These are phyloP conservation scores for Brassica napus DNA, from an alignment of 345 rosid species.

Conservation along the genomic window Da-Ae NC_063438.1:26562001-26562500, in stretches of 20 bases:
- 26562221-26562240: conserved; percentile 59
- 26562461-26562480: conserved; percentile 64
- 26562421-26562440: conserved; percentile 82
- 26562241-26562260: conserved; percentile 68
- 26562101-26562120: conserved; percentile 41
- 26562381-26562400: conserved; percentile 69
- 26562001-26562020: conserved; percentile 1
- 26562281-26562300: background rate
- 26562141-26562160: conserved; percentile 96
- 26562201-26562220: conserved; percentile 49
- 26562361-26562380: conserved; percentile 67
- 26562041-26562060: conserved; percentile 45
- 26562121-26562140: conserved; percentile 84
- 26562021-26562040: conserved; percentile 42
- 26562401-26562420: conserved; percentile 78
- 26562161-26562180: conserved; percentile 73
- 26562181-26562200: conserved; percentile 55
- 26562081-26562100: conserved; percentile 1
- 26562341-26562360: conserved; percentile 80
- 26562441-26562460: conserved; percentile 63
- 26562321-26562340: conserved; percentile 50
- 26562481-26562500: conserved; percentile 51
- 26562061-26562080: conserved; percentile 36
- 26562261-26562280: background rate
- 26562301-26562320: background rate